Conservation (phyloP, 2,329 filamentous ascomycete genomes). For the Mycosphaerella sp. region DNA sequence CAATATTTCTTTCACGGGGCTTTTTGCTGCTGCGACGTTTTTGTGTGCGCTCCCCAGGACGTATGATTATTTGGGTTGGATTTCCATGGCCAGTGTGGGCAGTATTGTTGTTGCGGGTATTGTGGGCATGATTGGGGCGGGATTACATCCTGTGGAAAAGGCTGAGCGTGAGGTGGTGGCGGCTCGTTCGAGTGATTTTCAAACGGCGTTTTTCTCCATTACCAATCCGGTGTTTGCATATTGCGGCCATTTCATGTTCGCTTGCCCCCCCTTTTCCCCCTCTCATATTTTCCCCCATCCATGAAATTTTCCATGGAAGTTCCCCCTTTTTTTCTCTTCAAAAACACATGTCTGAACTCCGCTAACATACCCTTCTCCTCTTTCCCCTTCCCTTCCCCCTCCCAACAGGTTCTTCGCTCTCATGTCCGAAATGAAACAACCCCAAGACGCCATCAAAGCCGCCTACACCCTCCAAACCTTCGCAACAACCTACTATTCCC, state of each 20-base stretch:
- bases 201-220: slow-evolving; percentile 42
- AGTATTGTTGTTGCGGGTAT: slow-evolving; percentile 47
- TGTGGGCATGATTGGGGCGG: slow-evolving; percentile 43
- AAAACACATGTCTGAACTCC: not conserved
- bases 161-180: slow-evolving; percentile 35
- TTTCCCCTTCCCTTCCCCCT: too few relatives aligned
- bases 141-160: slow-evolving; percentile 35
- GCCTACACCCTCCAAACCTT: slow-evolving; percentile 47
- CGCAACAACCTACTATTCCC: slow-evolving; percentile 46
- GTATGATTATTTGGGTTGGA: slow-evolving; percentile 42
- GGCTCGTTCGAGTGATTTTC: slow-evolving; percentile 37
- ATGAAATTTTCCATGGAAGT: too few relatives aligned
- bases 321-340: too few relatives aligned
- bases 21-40: slow-evolving; percentile 45
- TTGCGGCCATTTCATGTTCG: slow-evolving; percentile 51
- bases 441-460: slow-evolving; percentile 46
- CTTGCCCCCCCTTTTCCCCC: slow-evolving; percentile 43
- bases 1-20: slow-evolving; percentile 40
- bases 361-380: not conserved
- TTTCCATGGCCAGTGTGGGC: slow-evolving; percentile 41
- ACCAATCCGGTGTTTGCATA: slow-evolving; percentile 50
- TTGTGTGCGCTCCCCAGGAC: slow-evolving; percentile 46
- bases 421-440: slow-evolving; percentile 43
- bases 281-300: too few relatives aligned
- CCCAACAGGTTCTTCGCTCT: not conserved